Evolutionary conservation across 2,329 filamentous ascomycete species (phyloP).

Genomic region (Fusarium nygamai): DNA sequence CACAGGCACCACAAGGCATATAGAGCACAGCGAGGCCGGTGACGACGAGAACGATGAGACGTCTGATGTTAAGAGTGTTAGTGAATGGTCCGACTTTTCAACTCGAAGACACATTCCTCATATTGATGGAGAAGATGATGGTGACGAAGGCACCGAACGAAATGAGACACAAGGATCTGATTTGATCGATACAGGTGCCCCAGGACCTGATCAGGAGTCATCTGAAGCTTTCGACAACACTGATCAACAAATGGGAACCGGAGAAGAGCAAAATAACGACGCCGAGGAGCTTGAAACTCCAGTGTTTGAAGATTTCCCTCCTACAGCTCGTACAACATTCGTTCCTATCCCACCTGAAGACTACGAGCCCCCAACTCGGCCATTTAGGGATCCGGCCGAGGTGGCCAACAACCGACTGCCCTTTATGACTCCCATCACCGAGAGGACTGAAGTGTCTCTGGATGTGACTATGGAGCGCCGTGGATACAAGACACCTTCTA

Average conservation of each 20-base stretch:
- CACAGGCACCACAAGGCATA: slow-evolving; percentile 78
- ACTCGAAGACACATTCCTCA: slow-evolving; percentile 75
- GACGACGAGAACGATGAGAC: slow-evolving; percentile 56
- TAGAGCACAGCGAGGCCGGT: slow-evolving; percentile 60
- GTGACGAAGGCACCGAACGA: slow-evolving; percentile 41
- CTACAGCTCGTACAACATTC: slow-evolving; percentile 72
- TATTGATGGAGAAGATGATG: slow-evolving; percentile 47
- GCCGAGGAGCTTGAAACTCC: slow-evolving; percentile 57
- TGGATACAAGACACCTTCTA: slow-evolving; percentile 82
- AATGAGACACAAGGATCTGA: slow-evolving; percentile 52
- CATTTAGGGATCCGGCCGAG: slow-evolving; percentile 82
- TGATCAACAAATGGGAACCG: slow-evolving; percentile 4
- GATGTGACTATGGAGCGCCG: slow-evolving; percentile 69
- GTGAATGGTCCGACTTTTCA: slow-evolving; percentile 91
- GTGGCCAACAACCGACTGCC: slow-evolving; percentile 90
- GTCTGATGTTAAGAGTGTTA: slow-evolving; percentile 71
- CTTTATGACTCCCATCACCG: slow-evolving; percentile 99
- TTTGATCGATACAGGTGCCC: slow-evolving; percentile 51
- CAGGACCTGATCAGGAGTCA: slow-evolving; percentile 38
- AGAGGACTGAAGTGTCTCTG: slow-evolving; percentile 90
- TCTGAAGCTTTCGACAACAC: slow-evolving; percentile 7
- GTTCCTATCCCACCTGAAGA: slow-evolving; percentile 86
- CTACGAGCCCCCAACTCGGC: slow-evolving; percentile 80
- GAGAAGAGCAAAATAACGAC: slow-evolving; percentile 42
- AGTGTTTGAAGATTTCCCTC: slow-evolving; percentile 52